A percentile compares a stretch with the other conserved stretches of the same genome.
phyloP scores from a whole-genome alignment of 768 basidiomycete species.

The Macrolepiota fuliginosa region DNA sequence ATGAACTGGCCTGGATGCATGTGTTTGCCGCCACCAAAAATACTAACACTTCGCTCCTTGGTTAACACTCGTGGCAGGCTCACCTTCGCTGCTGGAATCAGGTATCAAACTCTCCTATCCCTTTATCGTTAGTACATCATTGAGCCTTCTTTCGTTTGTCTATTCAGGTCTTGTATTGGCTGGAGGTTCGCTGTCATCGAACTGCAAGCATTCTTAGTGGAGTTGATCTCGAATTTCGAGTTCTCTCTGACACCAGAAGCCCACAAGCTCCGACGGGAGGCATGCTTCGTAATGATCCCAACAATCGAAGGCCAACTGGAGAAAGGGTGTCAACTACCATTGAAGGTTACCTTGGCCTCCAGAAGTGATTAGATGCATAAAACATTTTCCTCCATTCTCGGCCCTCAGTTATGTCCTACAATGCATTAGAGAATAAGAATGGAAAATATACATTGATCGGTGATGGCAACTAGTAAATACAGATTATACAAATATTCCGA shows the following conservation, averaged over 20 bases:
- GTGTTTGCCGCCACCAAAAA: not conserved
- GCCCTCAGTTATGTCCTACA: not conserved
- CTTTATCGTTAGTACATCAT: not conserved
- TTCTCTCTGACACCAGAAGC: constrained; percentile 40
- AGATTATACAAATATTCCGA: constrained; percentile 7
- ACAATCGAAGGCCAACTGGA: constrained; percentile 39
- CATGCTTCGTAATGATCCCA: constrained; percentile 39
- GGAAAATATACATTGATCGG: not conserved
- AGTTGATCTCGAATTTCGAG: constrained; percentile 52
- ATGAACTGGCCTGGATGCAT: not conserved
- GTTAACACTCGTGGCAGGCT: constrained; percentile 17
- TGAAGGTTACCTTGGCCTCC: constrained; percentile 33
- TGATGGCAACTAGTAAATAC: not conserved
- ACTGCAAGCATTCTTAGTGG: constrained; percentile 57
- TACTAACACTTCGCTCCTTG: constrained; percentile 1
- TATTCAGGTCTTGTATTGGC: constrained; percentile 31
- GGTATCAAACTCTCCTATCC: constrained; percentile 18
- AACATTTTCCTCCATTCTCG: not conserved
- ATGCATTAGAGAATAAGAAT: not conserved
- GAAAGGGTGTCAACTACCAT: constrained; percentile 40
- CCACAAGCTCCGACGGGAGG: constrained; percentile 34
- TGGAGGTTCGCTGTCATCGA: constrained; percentile 46
- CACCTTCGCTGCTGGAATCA: constrained; percentile 29
- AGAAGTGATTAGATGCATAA: constrained; percentile 18
- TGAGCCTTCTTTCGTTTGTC: not conserved